Base-by-base conservation (phyloP, 371 early-diverging fungal species). In the Homolaphlyctis polyrhiza region DNA sequence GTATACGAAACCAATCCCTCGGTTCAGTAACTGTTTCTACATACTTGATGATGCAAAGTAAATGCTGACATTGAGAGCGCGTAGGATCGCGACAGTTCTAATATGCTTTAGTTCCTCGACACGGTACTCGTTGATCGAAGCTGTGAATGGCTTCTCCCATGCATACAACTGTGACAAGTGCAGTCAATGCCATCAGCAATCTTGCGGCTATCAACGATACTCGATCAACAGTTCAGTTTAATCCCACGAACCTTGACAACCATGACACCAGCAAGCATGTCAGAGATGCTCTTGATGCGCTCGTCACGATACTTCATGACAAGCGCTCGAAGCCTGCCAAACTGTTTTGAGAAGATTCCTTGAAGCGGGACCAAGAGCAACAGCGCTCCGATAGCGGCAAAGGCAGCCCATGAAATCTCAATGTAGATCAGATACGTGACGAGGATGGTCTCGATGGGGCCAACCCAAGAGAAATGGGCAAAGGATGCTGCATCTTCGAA, bases 401-500 rank as follows among this genome's bases (percentile, higher is more conserved):
- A 68, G 6, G 75, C 66, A 0, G 72, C 66, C 52, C 43, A 65
- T 5, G 70, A 61, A 36, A 80, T 76, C 51, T 77, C 67, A 28
- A 48, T 5, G 35, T 69, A 80, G 67, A 72, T 65, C 33, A 75
- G 71, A 62, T 72, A 72, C 28, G 65, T 48, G 39, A 68, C 66
- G 8, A 72, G 29, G 4, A 70, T 48, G 36, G 74, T 51, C 58
- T 80, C 69, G 5, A 80, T n/a, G 1, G 82, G 82, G 2, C 69
- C 82, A 30, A 79, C 33, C 76, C 71, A 78, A 27, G 67, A 65
- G 52, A 71, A 76, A 27, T 71, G 67, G 33, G 62, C 64, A 58
- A 72, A 78, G n/a, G 65, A 55, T 18, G 68, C 48, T 23, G 70
- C 68, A 28, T 73, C 75, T 48, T 83, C 83, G 57, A 83, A 81